Percentiles rank a stretch among this genome's conserved stretches.
These are phyloP conservation scores for Wickerhamomyces mucosus DNA, from an alignment of 805 yeast species.

Conservation along the genomic window DNA sequence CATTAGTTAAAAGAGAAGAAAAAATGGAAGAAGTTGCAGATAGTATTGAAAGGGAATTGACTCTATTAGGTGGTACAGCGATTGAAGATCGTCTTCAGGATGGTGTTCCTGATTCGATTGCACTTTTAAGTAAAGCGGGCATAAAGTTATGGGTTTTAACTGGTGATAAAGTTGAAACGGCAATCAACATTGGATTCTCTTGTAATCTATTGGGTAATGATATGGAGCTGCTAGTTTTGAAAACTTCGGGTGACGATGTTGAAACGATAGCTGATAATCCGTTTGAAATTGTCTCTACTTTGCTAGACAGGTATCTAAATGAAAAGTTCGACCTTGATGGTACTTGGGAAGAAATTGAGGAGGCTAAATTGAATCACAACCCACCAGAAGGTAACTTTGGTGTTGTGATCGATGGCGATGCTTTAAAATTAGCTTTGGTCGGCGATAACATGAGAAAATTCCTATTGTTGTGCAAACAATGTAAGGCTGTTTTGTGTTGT, in stretches of 20 bases:
- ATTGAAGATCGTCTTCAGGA: slow-evolving; percentile 80
- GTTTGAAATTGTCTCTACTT: slow-evolving; percentile 31
- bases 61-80: slow-evolving; percentile 73
- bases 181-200: slow-evolving; percentile 79
- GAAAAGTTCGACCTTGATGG: slow-evolving; percentile 54
- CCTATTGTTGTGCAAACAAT: slow-evolving; percentile 64
- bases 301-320: slow-evolving; percentile 43
- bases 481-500: slow-evolving; percentile 77
- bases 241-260: slow-evolving; percentile 48
- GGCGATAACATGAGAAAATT: slow-evolving; percentile 46
- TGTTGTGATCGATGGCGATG: slow-evolving; percentile 74
- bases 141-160: slow-evolving; percentile 80
- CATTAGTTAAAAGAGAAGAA: slow-evolving; percentile 56
- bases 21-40: slow-evolving; percentile 70
- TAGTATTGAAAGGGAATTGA: slow-evolving; percentile 56
- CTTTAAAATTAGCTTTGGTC: slow-evolving; percentile 45
- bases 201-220: slow-evolving; percentile 69
- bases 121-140: slow-evolving; percentile 62
- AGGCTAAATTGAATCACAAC: slow-evolving; percentile 47
- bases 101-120: slow-evolving; percentile 79
- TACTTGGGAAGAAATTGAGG: slow-evolving; percentile 43
- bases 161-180: slow-evolving; percentile 87
- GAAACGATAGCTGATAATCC: slow-evolving; percentile 33
- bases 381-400: slow-evolving; percentile 63
- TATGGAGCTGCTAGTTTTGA: slow-evolving; percentile 63